phyloP scores from a whole-genome alignment of 768 basidiomycete genomes.

The Tricholoma furcatifolium region DNA sequence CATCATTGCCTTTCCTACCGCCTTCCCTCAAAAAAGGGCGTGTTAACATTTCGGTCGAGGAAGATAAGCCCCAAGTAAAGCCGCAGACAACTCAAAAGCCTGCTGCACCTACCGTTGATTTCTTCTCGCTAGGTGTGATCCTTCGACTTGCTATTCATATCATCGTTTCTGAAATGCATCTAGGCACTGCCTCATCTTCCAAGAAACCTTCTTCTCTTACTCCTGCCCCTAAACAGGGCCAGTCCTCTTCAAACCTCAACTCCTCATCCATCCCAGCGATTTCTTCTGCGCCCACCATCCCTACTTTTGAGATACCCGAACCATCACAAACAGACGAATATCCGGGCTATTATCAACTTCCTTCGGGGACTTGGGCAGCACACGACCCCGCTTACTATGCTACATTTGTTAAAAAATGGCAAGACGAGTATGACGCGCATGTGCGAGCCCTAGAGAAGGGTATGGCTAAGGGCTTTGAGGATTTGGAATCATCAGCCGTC shows the following conservation, averaged over 20 bases:
- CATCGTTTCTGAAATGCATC: slow-evolving; percentile 5
- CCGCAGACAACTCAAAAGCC: slow-evolving; percentile 11
- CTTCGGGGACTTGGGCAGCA: slow-evolving; percentile 77
- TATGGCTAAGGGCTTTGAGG: slow-evolving; percentile 67
- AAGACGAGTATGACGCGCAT: slow-evolving; percentile 66
- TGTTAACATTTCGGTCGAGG: slow-evolving; percentile 56
- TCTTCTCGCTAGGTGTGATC: slow-evolving; percentile 62
- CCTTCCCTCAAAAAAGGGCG: slow-evolving; percentile 58
- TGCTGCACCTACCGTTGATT: slow-evolving; percentile 47
- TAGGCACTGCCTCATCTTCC: slow-evolving; percentile 23
- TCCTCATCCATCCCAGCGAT: slow-evolving; percentile 26
- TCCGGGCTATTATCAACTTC: slow-evolving; percentile 85
- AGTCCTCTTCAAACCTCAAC: slow-evolving; percentile 9
- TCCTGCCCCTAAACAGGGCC: background rate
- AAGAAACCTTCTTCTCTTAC: slow-evolving; percentile 3
- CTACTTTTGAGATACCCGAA: slow-evolving; percentile 68
- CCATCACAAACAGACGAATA: slow-evolving; percentile 76
- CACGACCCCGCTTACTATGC: slow-evolving; percentile 71
- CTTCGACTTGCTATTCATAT: slow-evolving; percentile 15
- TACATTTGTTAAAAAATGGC: slow-evolving; percentile 70
- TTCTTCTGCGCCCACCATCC: slow-evolving; percentile 69
- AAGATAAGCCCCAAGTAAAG: slow-evolving; percentile 17
- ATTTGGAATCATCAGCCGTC: slow-evolving; percentile 47
- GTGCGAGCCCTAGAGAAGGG: slow-evolving; percentile 75
- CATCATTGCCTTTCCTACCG: slow-evolving; percentile 55